Percentiles rank a stretch among this genome's conserved stretches.
Conservation (phyloP, 139 green algal genomes). For the Tetradesmus obliquus region DNA sequence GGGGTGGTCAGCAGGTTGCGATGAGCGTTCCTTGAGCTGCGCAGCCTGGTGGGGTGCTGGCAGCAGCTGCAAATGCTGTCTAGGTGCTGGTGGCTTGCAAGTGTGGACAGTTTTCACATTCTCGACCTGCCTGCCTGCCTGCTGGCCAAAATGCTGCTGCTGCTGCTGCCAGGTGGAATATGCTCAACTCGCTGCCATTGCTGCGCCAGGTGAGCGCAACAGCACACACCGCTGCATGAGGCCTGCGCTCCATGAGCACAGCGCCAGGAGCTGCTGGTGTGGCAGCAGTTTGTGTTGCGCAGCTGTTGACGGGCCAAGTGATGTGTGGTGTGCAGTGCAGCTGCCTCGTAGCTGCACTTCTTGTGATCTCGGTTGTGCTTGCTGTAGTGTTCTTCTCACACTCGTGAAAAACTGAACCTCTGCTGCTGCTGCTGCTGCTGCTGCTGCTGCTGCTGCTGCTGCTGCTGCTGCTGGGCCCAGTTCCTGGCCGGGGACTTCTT, state of each 20-base stretch:
- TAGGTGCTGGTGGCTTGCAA: background rate
- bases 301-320: too few relatives aligned
- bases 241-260: background rate
- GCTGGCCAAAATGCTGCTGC: background rate
- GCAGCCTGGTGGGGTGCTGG: too few relatives aligned
- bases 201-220: constrained; percentile 15
- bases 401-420: too few relatives aligned
- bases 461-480: background rate
- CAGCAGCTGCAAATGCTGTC: too few relatives aligned
- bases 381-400: too few relatives aligned
- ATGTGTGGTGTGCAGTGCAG: too few relatives aligned
- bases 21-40: too few relatives aligned
- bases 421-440: background rate
- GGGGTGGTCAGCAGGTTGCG: too few relatives aligned
- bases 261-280: background rate
- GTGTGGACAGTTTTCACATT: background rate
- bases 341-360: too few relatives aligned
- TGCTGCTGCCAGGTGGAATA: constrained; percentile 22
- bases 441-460: background rate
- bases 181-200: constrained; percentile 44
- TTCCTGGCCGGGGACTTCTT: constrained; percentile 71
- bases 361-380: too few relatives aligned
- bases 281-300: too few relatives aligned
- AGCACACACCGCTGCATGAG: background rate
- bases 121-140: background rate